These are phyloP conservation scores for Austropuccinia psidii DNA, from an alignment of 1,284 basidiomycete species.

Conservation along the genomic window DNA sequence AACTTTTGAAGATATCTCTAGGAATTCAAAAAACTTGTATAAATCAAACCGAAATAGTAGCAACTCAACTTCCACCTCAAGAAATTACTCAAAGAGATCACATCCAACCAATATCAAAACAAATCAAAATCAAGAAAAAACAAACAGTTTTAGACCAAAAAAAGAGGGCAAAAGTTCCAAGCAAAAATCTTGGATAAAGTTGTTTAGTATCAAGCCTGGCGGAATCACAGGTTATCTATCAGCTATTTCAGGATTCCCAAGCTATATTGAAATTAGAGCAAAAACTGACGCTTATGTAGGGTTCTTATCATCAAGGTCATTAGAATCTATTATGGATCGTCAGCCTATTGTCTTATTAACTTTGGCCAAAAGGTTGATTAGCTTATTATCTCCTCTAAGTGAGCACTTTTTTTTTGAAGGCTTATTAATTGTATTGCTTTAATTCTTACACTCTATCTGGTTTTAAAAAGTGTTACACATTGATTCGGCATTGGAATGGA, in stretches of 20 bases:
- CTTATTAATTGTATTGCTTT: neutral
- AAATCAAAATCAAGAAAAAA: no score
- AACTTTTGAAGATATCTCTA: no score
- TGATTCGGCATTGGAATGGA: slow-evolving; percentile 95
- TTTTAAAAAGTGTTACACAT: slow-evolving; percentile 74
- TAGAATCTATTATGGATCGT: slow-evolving; percentile 84
- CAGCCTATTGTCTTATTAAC: slow-evolving; percentile 90
- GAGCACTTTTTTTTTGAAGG: slow-evolving; percentile 41
- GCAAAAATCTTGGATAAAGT: slow-evolving; percentile 42
- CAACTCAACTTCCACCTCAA: neutral
- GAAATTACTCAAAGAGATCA: no score
- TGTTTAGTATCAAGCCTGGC: slow-evolving; percentile 94
- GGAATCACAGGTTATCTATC: slow-evolving; percentile 98
- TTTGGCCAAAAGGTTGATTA: slow-evolving; percentile 89
- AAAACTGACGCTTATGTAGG: slow-evolving; percentile 98
- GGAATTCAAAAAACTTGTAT: no score
- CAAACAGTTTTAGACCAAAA: no score
- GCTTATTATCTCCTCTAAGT: slow-evolving; percentile 84
- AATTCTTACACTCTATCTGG: slow-evolving; percentile 20
- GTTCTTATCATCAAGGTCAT: slow-evolving; percentile 75
- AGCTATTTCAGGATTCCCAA: slow-evolving; percentile 79
- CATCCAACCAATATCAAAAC: no score
- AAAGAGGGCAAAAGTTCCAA: neutral
- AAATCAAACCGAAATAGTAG: slow-evolving; percentile 3
- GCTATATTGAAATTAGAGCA: slow-evolving; percentile 90